phyloP scores from a whole-genome alignment of 1,284 basidiomycete genomes.

The Ustilago nuda region DNA sequence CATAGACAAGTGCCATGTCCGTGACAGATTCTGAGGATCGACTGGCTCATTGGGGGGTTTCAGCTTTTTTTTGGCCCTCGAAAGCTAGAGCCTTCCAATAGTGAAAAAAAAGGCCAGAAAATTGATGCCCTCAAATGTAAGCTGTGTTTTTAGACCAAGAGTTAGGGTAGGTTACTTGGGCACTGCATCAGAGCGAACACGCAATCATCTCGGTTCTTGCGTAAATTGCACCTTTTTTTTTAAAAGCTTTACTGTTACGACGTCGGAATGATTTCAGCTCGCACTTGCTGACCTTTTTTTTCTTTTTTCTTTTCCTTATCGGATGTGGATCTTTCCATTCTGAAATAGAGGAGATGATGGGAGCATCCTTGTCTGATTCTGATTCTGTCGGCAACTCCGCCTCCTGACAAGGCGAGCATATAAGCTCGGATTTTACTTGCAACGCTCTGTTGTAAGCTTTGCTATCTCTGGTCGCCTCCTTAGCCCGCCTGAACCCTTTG shows the following conservation, averaged over 20 bases:
- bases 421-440: neutral
- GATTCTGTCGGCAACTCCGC: neutral
- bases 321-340: constrained; percentile 27
- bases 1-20: neutral
- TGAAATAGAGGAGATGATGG: neutral
- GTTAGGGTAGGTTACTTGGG: neutral
- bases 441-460: neutral
- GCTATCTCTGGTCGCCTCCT: neutral
- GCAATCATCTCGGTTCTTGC: constrained; percentile 2
- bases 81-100: too few relatives aligned
- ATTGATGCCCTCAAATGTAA: too few relatives aligned
- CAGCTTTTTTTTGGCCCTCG: too few relatives aligned
- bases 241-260: constrained; percentile 6
- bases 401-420: neutral
- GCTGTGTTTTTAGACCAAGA: too few relatives aligned
- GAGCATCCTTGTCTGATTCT: neutral
- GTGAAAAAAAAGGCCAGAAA: too few relatives aligned
- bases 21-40: neutral
- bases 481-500: neutral
- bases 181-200: neutral
- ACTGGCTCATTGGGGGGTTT: neutral
- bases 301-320: too few relatives aligned
- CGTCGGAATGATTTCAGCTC: constrained; percentile 3
- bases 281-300: neutral
- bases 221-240: neutral